These are phyloP conservation scores for Cytospora leucostoma DNA, from an alignment of 2,329 filamentous ascomycete species.

Conservation along the genomic window DNA sequence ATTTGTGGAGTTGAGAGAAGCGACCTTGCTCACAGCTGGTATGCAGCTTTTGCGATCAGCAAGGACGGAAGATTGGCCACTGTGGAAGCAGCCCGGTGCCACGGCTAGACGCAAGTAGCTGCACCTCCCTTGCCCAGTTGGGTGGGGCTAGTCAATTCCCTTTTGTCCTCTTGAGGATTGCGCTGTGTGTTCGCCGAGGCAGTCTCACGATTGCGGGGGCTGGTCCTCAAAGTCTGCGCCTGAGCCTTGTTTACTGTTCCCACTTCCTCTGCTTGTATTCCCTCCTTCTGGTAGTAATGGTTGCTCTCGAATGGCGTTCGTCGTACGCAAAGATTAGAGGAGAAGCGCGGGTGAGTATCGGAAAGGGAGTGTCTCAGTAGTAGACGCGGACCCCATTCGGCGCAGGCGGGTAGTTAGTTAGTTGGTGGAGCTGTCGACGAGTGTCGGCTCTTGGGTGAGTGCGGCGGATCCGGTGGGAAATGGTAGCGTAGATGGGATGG, in stretches of 20 bases:
- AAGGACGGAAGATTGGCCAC: constrained; percentile 24
- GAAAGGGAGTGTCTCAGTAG: constrained; percentile 17
- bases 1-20: constrained; percentile 31
- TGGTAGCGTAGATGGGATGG: constrained; percentile 24
- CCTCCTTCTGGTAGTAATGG: constrained; percentile 9
- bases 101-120: constrained; percentile 23
- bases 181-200: constrained; percentile 12
- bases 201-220: constrained; percentile 15
- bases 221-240: constrained; percentile 19
- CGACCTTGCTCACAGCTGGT: constrained; percentile 22
- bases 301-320: constrained; percentile 13
- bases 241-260: constrained; percentile 5
- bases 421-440: constrained; percentile 22
- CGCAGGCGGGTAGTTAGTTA: constrained; percentile 15
- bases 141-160: constrained; percentile 21
- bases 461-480: constrained; percentile 13
- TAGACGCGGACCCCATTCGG: constrained; percentile 24
- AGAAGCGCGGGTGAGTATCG: constrained; percentile 11
- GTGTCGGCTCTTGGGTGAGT: constrained; percentile 7
- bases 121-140: constrained; percentile 25
- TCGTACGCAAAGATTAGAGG: constrained; percentile 13
- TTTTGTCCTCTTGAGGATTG: constrained; percentile 15
- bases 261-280: constrained; percentile 14
- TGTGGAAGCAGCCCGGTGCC: constrained; percentile 25
- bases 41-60: constrained; percentile 29